Evolutionary conservation across 139 green algal genomes (phyloP).

Genomic region (Penium margaritaceum): DNA sequence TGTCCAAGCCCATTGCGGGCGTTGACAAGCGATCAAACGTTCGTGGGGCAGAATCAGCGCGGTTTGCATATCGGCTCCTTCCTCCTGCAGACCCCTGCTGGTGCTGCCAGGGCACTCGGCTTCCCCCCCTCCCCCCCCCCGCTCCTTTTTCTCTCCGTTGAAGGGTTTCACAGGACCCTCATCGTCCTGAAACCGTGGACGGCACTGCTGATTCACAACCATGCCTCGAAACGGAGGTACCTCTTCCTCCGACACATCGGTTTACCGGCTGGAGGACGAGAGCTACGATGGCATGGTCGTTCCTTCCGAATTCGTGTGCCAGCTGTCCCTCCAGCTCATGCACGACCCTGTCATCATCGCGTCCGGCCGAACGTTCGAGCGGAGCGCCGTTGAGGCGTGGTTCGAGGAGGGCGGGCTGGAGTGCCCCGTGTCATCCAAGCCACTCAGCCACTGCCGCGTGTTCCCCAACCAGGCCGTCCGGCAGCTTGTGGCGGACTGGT

Average conservation of each 20-base stretch:
- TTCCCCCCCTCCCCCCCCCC: too few relatives aligned
- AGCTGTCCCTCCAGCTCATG: constrained; percentile 35
- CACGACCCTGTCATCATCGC: constrained; percentile 38
- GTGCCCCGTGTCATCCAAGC: constrained; percentile 21
- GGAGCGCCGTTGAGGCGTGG: constrained; percentile 31
- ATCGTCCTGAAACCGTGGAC: too few relatives aligned
- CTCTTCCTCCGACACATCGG: background rate
- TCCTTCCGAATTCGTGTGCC: constrained; percentile 38
- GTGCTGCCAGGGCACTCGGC: too few relatives aligned
- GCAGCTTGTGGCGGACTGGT: background rate
- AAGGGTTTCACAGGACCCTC: too few relatives aligned
- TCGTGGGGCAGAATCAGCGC: too few relatives aligned
- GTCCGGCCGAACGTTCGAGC: constrained; percentile 39
- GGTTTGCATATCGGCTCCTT: too few relatives aligned
- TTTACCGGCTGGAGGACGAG: background rate
- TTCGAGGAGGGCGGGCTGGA: constrained; percentile 10
- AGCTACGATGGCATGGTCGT: background rate
- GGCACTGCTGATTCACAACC: too few relatives aligned
- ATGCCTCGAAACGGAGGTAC: too few relatives aligned
- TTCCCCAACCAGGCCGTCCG: constrained; percentile 24
- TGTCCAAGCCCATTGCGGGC: too few relatives aligned
- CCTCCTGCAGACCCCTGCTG: too few relatives aligned
- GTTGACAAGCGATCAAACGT: too few relatives aligned
- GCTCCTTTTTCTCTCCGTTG: too few relatives aligned
- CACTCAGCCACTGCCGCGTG: constrained; percentile 11